A percentile compares a stretch with the other conserved stretches of the same genome.
Evolutionary conservation across 73 alveolate genomes (phyloP).

Genomic region (Blepharisma japonicum): DNA sequence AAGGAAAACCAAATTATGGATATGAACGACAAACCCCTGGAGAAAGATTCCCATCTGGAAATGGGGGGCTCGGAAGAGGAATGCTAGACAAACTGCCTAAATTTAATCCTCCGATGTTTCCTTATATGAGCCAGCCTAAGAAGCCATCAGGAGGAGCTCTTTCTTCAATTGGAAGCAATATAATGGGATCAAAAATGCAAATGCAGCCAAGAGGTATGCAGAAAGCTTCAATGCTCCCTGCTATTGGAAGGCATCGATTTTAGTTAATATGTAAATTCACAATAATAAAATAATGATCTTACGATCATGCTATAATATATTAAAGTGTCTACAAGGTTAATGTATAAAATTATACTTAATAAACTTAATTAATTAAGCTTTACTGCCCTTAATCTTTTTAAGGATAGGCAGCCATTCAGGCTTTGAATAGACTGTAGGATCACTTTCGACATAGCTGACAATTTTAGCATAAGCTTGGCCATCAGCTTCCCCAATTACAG

Average conservation of each 20-base stretch:
- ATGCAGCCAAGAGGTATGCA: no score
- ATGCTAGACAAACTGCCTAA: neutral
- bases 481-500: neutral
- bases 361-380: no score
- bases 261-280: neutral
- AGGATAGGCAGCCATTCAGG: neutral
- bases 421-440: neutral
- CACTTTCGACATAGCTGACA: neutral
- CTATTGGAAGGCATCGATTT: constrained; percentile 13
- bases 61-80: no score
- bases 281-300: no score
- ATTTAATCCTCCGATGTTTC: neutral
- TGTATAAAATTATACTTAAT: no score
- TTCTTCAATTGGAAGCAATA: neutral
- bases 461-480: neutral
- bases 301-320: no score
- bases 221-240: neutral
- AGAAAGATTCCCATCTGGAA: no score
- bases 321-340: no score
- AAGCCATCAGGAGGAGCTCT: neutral
- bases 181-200: neutral
- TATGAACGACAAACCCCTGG: no score
- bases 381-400: no score
- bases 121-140: neutral
- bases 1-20: neutral